Base-by-base conservation (phyloP, 495 filamentous ascomycete genomes). In the Parmelia sp. region DNA sequence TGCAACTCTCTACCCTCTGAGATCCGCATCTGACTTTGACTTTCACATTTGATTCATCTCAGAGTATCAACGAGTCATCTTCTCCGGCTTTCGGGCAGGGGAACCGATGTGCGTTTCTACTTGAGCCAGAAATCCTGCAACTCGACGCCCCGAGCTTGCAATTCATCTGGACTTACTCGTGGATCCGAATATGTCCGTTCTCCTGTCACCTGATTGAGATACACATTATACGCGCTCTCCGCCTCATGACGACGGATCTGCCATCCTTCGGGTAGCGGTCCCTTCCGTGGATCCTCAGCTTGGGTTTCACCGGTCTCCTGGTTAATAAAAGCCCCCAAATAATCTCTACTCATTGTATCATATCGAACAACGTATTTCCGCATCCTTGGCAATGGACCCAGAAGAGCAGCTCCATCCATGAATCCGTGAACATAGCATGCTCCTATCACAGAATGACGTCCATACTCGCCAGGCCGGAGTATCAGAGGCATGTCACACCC, bases 401-500 rank as follows among this genome's bases (percentile, higher is more conserved):
- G 56, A 1, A 49, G 37, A 27, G 29, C 42, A 3, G 33, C 56
- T 2, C 55, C 56, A 1, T 64, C 56, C 56, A 51, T 59, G 1
- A 39, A 29, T 11, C 62, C 62, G 35, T 64, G 37, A 27, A 53
- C n/a, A 40, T 51, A 64, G 56, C 62, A 64, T 11, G 45, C 42
- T 19, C 62, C 62, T 4, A 64, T 40, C 21, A 64, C 53, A 23
- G 27, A 29, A 17, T 47, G 33, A 4, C 0, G 6, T 7, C 42
- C 62, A 14, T 6, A 17, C 0, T 6, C 55, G 4, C 49, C 21
- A 4, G 27, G 29, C 15, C 68, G 64, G 33, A 70, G 45, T 21
- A 72, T 49, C 12, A 71, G 15, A 0, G 69, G 65, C 4, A 60
- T 37, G 3, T 14, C 19, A 21, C 58, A 65, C 17, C 69, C 69